Conservation (phyloP, 345 rosid species). For the Salix brachista region DNA sequence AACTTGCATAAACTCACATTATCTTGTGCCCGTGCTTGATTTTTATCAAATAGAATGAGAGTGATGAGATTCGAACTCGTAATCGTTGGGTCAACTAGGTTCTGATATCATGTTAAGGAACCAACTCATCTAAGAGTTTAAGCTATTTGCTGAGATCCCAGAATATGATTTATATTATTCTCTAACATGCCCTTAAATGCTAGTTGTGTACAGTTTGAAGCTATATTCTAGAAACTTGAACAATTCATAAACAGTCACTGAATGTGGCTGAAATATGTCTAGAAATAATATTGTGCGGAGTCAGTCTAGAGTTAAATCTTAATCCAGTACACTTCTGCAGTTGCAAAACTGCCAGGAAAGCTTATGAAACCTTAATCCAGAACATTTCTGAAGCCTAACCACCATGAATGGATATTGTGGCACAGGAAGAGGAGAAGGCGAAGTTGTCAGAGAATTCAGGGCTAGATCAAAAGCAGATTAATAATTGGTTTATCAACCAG, state of each 20-base stretch:
- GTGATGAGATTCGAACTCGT: no score
- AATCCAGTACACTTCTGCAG: not conserved
- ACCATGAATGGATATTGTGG: not conserved
- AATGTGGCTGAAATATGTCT: not conserved
- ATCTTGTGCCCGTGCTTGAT: no score
- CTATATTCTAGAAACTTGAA: not conserved
- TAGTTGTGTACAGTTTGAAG: not conserved
- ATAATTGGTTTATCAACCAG: constrained; percentile 29
- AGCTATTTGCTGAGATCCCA: rapidly evolving
- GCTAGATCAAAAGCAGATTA: constrained; percentile 24
- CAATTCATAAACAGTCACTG: not conserved
- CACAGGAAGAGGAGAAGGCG: constrained; percentile 58
- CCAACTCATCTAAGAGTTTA: no score
- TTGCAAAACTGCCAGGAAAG: not conserved
- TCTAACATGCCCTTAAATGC: not conserved
- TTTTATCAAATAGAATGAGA: no score
- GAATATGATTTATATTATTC: no score
- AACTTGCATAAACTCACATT: rapidly evolving
- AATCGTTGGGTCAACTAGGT: no score
- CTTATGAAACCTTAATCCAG: not conserved
- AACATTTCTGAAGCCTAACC: not conserved
- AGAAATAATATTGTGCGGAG: not conserved
- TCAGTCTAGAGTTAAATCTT: not conserved
- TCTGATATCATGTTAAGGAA: no score
- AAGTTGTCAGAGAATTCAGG: constrained; percentile 35